A percentile compares a stretch with the other conserved stretches of the same genome.
phyloP scores from a whole-genome alignment of 768 basidiomycete genomes.

The Fistulinella prunicolor region DNA sequence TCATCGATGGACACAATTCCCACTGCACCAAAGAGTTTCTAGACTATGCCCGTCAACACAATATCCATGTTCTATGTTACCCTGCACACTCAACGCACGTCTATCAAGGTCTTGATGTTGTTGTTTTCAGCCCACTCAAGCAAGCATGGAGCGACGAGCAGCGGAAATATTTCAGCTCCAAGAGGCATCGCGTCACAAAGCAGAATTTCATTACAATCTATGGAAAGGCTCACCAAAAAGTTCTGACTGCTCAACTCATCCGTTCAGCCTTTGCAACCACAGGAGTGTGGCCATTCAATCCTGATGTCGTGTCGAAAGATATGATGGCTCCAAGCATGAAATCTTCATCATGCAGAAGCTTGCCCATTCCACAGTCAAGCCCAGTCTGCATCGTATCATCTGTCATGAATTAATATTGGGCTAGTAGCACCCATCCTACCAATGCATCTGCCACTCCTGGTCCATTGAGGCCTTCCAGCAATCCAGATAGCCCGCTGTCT shows the following conservation, averaged over 20 bases:
- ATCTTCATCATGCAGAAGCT: background rate
- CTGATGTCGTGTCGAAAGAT: background rate
- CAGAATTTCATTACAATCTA: slow-evolving; percentile 18
- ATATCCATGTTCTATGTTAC: slow-evolving; percentile 43
- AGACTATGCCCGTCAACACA: slow-evolving; percentile 32
- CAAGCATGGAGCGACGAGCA: background rate
- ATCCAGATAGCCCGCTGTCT: no score
- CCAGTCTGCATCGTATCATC: slow-evolving; percentile 2
- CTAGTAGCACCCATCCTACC: background rate
- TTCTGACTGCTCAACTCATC: slow-evolving; percentile 22
- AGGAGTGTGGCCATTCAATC: slow-evolving; percentile 25
- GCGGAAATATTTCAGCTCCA: background rate
- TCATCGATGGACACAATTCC: slow-evolving; percentile 48
- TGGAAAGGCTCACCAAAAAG: slow-evolving; percentile 4
- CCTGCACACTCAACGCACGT: slow-evolving; percentile 25
- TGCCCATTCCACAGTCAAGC: slow-evolving; percentile 21
- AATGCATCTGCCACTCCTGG: background rate
- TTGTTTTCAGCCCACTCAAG: slow-evolving; percentile 35
- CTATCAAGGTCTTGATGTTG: slow-evolving; percentile 44
- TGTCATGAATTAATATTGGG: background rate
- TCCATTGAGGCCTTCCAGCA: no score
- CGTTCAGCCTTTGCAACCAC: slow-evolving; percentile 26
- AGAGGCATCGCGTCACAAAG: background rate
- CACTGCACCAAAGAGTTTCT: slow-evolving; percentile 42
- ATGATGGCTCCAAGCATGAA: slow-evolving; percentile 12